Conservation (phyloP, 2,329 filamentous ascomycete genomes). For the Xylaria sp. region DNA sequence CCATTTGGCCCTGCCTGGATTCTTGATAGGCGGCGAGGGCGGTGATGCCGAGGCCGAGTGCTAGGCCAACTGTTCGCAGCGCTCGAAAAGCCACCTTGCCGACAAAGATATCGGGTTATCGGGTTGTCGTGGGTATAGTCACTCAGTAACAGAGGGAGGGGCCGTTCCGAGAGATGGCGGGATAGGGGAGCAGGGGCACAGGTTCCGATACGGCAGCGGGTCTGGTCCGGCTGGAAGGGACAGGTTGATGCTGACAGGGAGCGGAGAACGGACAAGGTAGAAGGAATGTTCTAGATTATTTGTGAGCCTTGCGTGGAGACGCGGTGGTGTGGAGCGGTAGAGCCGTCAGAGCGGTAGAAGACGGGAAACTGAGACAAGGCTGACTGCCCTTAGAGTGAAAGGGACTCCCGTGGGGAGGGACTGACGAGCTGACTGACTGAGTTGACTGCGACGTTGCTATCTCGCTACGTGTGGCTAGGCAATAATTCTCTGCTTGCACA, state of each 20-base stretch:
- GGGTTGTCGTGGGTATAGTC: conserved; percentile 37
- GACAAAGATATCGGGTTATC: conserved; percentile 40
- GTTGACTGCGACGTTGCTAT: too few relatives aligned
- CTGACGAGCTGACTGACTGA: neutral
- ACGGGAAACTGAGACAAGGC: conserved; percentile 20
- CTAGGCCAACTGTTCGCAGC: conserved; percentile 64
- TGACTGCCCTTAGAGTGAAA: conserved; percentile 17
- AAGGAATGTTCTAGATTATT: conserved; percentile 23
- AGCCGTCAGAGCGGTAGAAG: neutral
- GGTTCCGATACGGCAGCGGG: conserved; percentile 4
- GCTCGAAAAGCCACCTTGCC: conserved; percentile 67
- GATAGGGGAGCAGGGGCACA: conserved; percentile 5
- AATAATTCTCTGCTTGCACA: conserved; percentile 14
- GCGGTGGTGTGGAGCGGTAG: conserved; percentile 15
- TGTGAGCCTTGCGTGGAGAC: conserved; percentile 6
- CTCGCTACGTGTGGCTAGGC: conserved; percentile 4
- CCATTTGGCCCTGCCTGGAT: conserved; percentile 55
- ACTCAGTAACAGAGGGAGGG: conserved; percentile 6
- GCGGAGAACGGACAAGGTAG: neutral
- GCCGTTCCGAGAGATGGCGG: neutral
- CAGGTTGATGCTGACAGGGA: neutral
- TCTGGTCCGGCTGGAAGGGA: neutral
- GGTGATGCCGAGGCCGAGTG: conserved; percentile 68
- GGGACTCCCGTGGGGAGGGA: neutral
- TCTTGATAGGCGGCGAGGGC: conserved; percentile 66